phyloP scores from a whole-genome alignment of 495 filamentous ascomycete species.

The Xylaria curta region DNA sequence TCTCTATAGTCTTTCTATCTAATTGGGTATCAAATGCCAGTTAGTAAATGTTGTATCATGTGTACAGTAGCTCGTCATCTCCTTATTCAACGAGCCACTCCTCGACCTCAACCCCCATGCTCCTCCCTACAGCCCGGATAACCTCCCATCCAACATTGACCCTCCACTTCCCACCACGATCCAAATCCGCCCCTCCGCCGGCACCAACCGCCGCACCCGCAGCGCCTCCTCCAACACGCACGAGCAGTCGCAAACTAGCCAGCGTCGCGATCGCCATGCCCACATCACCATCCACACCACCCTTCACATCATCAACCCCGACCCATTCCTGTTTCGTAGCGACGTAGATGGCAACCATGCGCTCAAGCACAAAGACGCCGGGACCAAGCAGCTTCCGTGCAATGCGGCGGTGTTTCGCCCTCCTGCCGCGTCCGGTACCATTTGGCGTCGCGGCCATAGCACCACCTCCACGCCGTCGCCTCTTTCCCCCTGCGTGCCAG shows the following conservation, averaged over 20 bases:
- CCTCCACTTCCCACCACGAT: constrained; percentile 72
- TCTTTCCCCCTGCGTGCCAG: constrained; percentile 61
- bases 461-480: constrained; percentile 45
- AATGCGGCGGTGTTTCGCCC: constrained; percentile 70
- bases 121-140: constrained; percentile 66
- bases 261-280: constrained; percentile 81
- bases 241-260: constrained; percentile 75
- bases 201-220: constrained; percentile 27
- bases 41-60: background rate
- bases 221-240: constrained; percentile 60
- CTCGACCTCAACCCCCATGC: constrained; percentile 73
- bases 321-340: constrained; percentile 75
- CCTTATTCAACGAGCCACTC: constrained; percentile 69
- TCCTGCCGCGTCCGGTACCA: constrained; percentile 55
- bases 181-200: constrained; percentile 61
- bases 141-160: constrained; percentile 80
- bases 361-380: constrained; percentile 84
- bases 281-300: constrained; percentile 62
- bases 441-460: constrained; percentile 31
- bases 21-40: background rate
- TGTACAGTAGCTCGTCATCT: too few species aligned
- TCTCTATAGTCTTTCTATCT: background rate
- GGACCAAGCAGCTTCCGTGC: constrained; percentile 72
- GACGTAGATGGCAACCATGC: constrained; percentile 85
- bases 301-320: constrained; percentile 28